Percentiles rank a stretch among this genome's conserved stretches.
Evolutionary conservation across 2,329 filamentous ascomycete species (phyloP).

Genomic region (Fusarium albosuccineum): DNA sequence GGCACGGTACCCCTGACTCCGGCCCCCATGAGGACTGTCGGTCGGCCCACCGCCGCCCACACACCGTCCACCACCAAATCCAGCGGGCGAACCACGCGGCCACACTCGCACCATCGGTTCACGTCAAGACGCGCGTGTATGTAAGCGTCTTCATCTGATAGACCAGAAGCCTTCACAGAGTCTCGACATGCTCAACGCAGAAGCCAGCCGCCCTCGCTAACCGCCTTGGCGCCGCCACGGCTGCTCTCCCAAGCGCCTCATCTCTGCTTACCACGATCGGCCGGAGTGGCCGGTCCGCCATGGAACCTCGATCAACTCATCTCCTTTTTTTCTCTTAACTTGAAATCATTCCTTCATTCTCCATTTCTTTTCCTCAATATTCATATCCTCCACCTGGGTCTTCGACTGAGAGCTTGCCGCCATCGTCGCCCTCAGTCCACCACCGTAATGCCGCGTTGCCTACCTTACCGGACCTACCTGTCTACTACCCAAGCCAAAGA

Average conservation of each 20-base stretch:
- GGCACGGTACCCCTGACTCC: not conserved
- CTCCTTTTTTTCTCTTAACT: not conserved
- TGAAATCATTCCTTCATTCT: too few species aligned
- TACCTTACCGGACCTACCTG: slow-evolving; percentile 17
- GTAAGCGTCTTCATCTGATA: too few species aligned
- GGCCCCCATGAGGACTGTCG: too few species aligned
- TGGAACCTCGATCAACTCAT: too few species aligned
- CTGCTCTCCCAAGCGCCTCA: too few species aligned
- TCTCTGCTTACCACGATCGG: too few species aligned
- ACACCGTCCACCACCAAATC: too few species aligned
- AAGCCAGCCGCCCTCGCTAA: not conserved
- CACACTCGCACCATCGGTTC: not conserved
- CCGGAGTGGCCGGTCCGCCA: too few species aligned
- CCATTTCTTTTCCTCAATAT: too few species aligned
- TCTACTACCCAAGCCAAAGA: slow-evolving; percentile 8
- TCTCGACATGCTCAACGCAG: too few species aligned
- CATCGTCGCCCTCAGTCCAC: not conserved
- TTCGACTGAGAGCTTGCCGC: slow-evolving; percentile 5
- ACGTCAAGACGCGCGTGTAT: not conserved
- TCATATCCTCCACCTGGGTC: not conserved
- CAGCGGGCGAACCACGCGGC: not conserved
- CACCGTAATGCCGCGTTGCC: not conserved
- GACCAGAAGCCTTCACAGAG: too few species aligned
- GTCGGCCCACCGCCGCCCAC: too few species aligned
- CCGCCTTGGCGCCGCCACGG: slow-evolving; percentile 4